Conservation (phyloP, 2,329 filamentous ascomycete genomes). For the Cladosporium phlei region DNA sequence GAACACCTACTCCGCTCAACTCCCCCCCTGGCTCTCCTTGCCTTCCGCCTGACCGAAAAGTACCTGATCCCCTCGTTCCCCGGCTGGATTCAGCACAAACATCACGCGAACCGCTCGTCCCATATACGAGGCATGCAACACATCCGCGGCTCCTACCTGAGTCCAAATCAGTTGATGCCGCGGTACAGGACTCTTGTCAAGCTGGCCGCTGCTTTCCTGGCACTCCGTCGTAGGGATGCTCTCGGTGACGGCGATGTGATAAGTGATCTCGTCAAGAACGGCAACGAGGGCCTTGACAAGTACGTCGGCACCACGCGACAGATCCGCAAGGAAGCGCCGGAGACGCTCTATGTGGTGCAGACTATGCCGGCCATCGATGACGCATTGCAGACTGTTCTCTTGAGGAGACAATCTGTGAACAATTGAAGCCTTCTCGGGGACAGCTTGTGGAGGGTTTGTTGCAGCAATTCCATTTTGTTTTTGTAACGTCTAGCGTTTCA, state of each 20-base stretch:
- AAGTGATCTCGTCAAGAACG: constrained; percentile 22
- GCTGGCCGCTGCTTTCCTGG: constrained; percentile 35
- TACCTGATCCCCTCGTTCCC: constrained; percentile 74
- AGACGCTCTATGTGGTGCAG: constrained; percentile 39
- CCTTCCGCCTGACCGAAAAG: constrained; percentile 70
- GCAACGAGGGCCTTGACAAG: not conserved
- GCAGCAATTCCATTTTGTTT: no score
- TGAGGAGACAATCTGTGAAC: constrained; percentile 14
- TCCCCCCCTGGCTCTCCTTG: constrained; percentile 51
- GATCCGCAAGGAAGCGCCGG: constrained; percentile 35
- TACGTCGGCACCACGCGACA: constrained; percentile 27
- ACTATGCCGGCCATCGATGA: constrained; percentile 38
- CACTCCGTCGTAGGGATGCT: constrained; percentile 33
- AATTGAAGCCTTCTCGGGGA: no score
- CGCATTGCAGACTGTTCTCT: constrained; percentile 21
- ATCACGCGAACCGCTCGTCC: constrained; percentile 14
- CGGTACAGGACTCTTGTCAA: constrained; percentile 42
- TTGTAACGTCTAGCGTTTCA: no score
- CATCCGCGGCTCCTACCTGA: constrained; percentile 27
- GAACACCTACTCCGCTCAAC: constrained; percentile 60
- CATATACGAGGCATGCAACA: constrained; percentile 24
- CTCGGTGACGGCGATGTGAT: constrained; percentile 20
- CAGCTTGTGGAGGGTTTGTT: no score
- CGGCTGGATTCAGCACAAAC: constrained; percentile 55
- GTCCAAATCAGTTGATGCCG: constrained; percentile 31